These are phyloP conservation scores for Blastobotrys proliferans DNA, from an alignment of 1,139 yeast species.

Conservation along the genomic window DNA sequence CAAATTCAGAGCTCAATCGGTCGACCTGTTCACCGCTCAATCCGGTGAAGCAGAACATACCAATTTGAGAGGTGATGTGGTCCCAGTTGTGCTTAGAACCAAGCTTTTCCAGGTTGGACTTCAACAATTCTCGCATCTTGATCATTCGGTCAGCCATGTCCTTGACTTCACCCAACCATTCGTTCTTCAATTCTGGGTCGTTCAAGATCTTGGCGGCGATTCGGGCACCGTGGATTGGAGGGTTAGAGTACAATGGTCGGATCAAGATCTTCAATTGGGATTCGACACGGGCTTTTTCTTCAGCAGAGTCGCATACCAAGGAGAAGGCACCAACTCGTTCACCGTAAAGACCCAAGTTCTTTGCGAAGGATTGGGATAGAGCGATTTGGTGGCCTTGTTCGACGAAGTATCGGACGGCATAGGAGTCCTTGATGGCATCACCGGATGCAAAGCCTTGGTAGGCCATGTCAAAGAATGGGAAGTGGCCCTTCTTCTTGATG, in stretches of 20 bases:
- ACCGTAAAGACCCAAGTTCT: constrained; percentile 96
- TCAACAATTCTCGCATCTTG: constrained; percentile 67
- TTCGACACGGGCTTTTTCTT: constrained; percentile 43
- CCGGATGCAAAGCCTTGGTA: constrained; percentile 98
- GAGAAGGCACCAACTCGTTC: constrained; percentile 93
- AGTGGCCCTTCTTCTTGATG: constrained; percentile 58
- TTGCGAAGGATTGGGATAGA: constrained; percentile 94
- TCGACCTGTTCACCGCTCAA: constrained; percentile 74
- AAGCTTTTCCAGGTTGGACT: constrained; percentile 55
- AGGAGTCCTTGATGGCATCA: constrained; percentile 75
- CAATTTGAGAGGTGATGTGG: constrained; percentile 86
- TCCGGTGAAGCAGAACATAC: constrained; percentile 97
- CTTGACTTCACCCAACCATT: constrained; percentile 83
- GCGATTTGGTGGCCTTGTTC: constrained; percentile 43
- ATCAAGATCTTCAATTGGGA: constrained; percentile 78
- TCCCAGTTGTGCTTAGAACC: constrained; percentile 91
- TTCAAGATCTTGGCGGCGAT: constrained; percentile 74
- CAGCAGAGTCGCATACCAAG: constrained; percentile 36
- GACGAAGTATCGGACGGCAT: constrained; percentile 79
- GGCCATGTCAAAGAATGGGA: constrained; percentile 91
- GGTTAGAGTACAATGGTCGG: constrained; percentile 85
- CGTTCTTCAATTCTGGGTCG: constrained; percentile 58
- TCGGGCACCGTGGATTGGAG: constrained; percentile 96
- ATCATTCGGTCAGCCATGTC: constrained; percentile 86
- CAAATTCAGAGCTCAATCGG: constrained; percentile 72